Conservation (phyloP, 331 rosid genomes). For the Spiraea crenata region DNA sequence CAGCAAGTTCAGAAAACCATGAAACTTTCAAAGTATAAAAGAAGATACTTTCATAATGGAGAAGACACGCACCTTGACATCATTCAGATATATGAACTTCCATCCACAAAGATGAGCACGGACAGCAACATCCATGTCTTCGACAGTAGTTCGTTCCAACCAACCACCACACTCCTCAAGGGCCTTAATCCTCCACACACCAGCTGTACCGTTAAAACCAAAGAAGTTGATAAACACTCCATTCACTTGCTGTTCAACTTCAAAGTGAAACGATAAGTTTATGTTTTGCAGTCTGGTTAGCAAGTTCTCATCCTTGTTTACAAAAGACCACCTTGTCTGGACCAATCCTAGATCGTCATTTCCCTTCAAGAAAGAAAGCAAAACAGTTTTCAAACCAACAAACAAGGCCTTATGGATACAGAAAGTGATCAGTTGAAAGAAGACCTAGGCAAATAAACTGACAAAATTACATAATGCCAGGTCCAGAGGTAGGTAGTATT, state of each 20-base stretch:
- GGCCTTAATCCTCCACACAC: constrained; percentile 99
- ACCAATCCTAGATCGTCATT: constrained; percentile 93
- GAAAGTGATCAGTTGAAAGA: no score
- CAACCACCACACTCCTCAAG: constrained; percentile 98
- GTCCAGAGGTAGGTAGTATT: constrained; percentile 2
- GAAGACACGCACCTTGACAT: constrained; percentile 62
- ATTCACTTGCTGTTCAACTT: constrained; percentile 98
- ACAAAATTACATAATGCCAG: not conserved
- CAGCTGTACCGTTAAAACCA: constrained; percentile 98
- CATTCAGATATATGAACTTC: constrained; percentile 94
- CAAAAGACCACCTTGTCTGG: constrained; percentile 95
- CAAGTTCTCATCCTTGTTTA: constrained; percentile 97
- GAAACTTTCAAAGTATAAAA: constrained; percentile 5
- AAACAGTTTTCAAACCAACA: constrained; percentile 22
- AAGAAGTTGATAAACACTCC: constrained; percentile 83
- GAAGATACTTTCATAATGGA: constrained; percentile 16
- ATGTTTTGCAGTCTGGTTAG: constrained; percentile 94
- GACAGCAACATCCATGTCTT: constrained; percentile 98
- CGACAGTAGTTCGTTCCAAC: constrained; percentile 97
- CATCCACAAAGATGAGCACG: constrained; percentile 99
- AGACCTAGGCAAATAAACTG: not conserved
- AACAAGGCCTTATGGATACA: not conserved
- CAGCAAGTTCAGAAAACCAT: constrained; percentile 25
- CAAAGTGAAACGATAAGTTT: constrained; percentile 93
- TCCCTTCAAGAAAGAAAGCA: constrained; percentile 50